Conservation (phyloP, 208 protist species). For the Trypanosoma rangeli region DNA sequence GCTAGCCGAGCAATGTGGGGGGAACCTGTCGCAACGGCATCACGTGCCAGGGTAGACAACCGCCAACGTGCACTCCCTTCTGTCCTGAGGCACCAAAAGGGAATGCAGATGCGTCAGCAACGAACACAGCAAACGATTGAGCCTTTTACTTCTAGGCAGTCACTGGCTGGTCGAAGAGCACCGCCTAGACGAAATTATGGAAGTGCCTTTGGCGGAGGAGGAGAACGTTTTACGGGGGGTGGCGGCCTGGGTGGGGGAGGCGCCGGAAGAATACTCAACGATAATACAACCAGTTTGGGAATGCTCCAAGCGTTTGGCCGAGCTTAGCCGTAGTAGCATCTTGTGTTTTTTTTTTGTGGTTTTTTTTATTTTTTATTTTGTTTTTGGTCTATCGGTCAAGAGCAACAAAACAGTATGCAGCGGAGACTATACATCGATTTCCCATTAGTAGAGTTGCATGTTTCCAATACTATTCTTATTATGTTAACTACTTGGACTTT, state of each 20-base stretch:
- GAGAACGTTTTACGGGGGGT: conserved; percentile 28
- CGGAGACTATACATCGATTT: not conserved
- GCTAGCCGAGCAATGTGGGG: conserved; percentile 59
- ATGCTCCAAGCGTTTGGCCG: conserved; percentile 85
- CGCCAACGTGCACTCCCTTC: conserved; percentile 43
- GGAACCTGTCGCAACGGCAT: conserved; percentile 7
- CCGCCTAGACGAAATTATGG: conserved; percentile 15
- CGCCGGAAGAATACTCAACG: conserved; percentile 63
- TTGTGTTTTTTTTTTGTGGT: conserved; percentile 2
- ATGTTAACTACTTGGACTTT: not conserved
- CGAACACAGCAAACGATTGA: conserved; percentile 4
- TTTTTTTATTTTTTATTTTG: conserved; percentile 11
- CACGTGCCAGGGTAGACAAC: conserved; percentile 8
- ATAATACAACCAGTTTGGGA: conserved; percentile 84
- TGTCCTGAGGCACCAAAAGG: conserved; percentile 62
- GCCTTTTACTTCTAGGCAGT: not conserved
- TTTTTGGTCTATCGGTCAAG: not conserved
- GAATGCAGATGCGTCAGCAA: conserved; percentile 32
- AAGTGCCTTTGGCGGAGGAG: conserved; percentile 34
- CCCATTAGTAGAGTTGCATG: not conserved
- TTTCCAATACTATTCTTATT: not conserved
- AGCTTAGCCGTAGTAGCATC: conserved; percentile 32
- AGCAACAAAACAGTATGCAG: conserved; percentile 1
- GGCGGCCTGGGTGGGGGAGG: conserved; percentile 16
- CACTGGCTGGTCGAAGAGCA: not conserved